These are phyloP conservation scores for Beauveria medogensis DNA, from an alignment of 2,329 filamentous ascomycete species.

Conservation along the genomic window DNA sequence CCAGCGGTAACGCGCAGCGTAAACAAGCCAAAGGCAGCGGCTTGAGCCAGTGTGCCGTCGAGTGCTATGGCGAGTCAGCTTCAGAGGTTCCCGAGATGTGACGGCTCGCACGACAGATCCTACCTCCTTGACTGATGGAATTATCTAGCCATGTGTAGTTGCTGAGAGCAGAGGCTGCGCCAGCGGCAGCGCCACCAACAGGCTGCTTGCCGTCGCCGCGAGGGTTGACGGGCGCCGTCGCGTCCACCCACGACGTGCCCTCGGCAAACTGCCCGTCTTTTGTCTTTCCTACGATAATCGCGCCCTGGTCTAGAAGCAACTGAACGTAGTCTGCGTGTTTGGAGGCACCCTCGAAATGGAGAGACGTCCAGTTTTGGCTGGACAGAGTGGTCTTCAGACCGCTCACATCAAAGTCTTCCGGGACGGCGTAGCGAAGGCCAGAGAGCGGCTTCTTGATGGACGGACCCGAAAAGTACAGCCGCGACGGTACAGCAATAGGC, in stretches of 20 bases:
- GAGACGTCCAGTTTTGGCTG: conserved; percentile 47
- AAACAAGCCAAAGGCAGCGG: conserved; percentile 22
- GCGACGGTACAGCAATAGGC: conserved; percentile 30
- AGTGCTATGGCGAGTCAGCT: conserved; percentile 19
- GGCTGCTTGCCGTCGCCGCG: conserved; percentile 39
- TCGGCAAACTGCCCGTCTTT: conserved; percentile 41
- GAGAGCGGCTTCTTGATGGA: conserved; percentile 25
- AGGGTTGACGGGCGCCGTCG: conserved; percentile 34
- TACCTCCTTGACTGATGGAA: conserved; percentile 29
- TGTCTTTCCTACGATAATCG: conserved; percentile 45
- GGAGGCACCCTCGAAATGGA: conserved; percentile 37
- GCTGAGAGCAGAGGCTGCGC: conserved; percentile 29
- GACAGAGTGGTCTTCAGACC: conserved; percentile 50
- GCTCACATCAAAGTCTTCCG: conserved; percentile 26
- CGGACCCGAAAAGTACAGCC: conserved; percentile 24
- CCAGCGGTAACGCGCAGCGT: conserved; percentile 19
- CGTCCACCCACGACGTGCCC: conserved; percentile 34
- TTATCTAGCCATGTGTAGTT: conserved; percentile 35
- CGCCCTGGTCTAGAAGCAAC: conserved; percentile 51
- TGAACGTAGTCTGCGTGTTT: conserved; percentile 43
- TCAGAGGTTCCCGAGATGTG: not conserved
- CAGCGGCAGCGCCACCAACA: conserved; percentile 27
- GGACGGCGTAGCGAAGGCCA: conserved; percentile 28
- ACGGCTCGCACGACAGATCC: conserved; percentile 3
- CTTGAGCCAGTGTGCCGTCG: conserved; percentile 16